Evolutionary conservation across 306 rosid species (phyloP).

Genomic region (Arachis hypogaea): DNA sequence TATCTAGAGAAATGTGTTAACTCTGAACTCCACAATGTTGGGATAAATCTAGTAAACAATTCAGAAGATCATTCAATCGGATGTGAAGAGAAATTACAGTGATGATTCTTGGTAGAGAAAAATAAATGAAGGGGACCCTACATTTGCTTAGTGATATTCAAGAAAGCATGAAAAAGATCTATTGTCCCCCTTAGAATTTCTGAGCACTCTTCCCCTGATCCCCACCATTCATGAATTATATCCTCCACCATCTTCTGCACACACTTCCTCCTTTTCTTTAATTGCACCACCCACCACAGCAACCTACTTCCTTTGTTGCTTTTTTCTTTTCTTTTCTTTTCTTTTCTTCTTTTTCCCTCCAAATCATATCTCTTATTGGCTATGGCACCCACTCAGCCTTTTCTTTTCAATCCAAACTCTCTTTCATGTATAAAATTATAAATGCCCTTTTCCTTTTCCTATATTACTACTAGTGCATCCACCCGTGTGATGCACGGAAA

Average conservation of each 20-base stretch:
- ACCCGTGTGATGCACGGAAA: too few species aligned
- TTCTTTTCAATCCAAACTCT: conserved; percentile 20
- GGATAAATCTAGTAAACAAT: background rate
- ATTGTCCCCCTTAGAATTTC: conserved; percentile 33
- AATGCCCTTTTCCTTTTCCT: conserved; percentile 31
- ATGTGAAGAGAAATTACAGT: background rate
- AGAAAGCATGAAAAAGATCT: conserved; percentile 41
- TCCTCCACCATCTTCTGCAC: conserved; percentile 28
- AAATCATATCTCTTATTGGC: background rate
- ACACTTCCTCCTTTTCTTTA: conserved; percentile 42
- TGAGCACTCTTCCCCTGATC: conserved; percentile 33
- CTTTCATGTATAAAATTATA: background rate
- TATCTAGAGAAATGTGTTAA: too few species aligned
- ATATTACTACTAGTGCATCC: too few species aligned
- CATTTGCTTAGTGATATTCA: conserved; percentile 32
- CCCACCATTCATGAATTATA: conserved; percentile 27
- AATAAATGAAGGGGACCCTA: conserved; percentile 2
- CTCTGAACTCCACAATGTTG: background rate
- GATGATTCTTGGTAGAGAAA: background rate
- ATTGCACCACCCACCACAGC: conserved; percentile 60
- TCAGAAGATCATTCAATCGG: too few species aligned
- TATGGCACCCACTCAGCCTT: conserved; percentile 31
- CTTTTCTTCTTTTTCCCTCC: conserved; percentile 14
- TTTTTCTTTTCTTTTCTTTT: conserved; percentile 40
- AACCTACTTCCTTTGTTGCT: conserved; percentile 60